Evolutionary conservation across 2,329 filamentous ascomycete species (phyloP).

Genomic region (Xylaria sp.): DNA sequence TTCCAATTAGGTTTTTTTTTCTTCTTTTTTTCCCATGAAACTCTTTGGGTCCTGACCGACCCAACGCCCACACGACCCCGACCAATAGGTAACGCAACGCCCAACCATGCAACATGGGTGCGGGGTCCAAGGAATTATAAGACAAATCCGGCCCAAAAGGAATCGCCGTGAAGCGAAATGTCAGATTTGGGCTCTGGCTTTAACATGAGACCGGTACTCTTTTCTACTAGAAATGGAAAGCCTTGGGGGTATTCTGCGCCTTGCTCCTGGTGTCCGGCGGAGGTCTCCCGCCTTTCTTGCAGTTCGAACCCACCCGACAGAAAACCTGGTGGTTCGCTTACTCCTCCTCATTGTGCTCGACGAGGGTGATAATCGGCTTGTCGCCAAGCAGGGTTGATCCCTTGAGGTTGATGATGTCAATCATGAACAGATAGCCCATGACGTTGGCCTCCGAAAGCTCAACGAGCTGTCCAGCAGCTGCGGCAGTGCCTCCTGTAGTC

Average conservation of each 20-base stretch:
- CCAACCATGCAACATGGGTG: slow-evolving; percentile 18
- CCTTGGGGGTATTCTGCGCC: not conserved
- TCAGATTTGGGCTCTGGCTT: slow-evolving; percentile 9
- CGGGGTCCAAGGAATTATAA: slow-evolving; percentile 16
- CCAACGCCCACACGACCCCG: slow-evolving; percentile 9
- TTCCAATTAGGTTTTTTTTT: slow-evolving; percentile 11
- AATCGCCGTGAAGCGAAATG: slow-evolving; percentile 10
- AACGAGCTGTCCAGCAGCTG: slow-evolving; percentile 81
- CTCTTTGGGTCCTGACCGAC: slow-evolving; percentile 10
- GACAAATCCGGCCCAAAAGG: slow-evolving; percentile 7
- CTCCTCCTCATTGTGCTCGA: slow-evolving; percentile 49
- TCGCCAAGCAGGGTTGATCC: slow-evolving; percentile 83
- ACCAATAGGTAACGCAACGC: slow-evolving; percentile 8
- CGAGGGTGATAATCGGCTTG: slow-evolving; percentile 71
- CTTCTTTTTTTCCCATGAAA: not conserved
- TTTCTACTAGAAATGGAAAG: slow-evolving; percentile 16
- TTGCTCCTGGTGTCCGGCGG: not conserved
- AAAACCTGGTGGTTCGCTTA: slow-evolving; percentile 14
- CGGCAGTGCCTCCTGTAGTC: slow-evolving; percentile 75
- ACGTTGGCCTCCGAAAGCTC: slow-evolving; percentile 79
- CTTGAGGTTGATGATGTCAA: slow-evolving; percentile 90
- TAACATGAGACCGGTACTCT: slow-evolving; percentile 10
- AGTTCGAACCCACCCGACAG: slow-evolving; percentile 1
- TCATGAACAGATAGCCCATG: slow-evolving; percentile 87
- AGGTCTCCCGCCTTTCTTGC: not conserved